Evolutionary conservation across 2,329 filamentous ascomycete genomes (phyloP).

Genomic region (Elsinoe perseae): DNA sequence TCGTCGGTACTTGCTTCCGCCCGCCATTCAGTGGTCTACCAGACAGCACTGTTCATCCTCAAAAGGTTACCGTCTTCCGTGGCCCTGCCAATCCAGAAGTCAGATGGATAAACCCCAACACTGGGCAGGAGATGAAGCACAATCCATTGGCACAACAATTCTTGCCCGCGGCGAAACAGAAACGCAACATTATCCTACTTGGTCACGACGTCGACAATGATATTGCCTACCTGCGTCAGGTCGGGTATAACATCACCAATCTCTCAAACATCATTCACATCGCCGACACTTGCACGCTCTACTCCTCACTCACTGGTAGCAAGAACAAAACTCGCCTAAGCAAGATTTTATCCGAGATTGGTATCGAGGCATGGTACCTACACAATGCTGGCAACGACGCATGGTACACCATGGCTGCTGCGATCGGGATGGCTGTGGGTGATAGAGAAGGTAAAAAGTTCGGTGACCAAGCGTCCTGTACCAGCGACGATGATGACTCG

Average conservation of each 20-base stretch:
- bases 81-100: background rate
- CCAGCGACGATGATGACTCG: background rate
- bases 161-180: conserved; percentile 24
- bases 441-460: conserved; percentile 9
- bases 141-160: background rate
- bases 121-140: background rate
- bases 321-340: conserved; percentile 47
- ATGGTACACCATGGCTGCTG: conserved; percentile 56
- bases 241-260: conserved; percentile 56
- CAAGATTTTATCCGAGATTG: conserved; percentile 55
- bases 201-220: conserved; percentile 68
- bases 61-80: background rate
- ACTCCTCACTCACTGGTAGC: conserved; percentile 53
- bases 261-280: conserved; percentile 53
- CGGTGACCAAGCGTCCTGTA: background rate
- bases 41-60: background rate
- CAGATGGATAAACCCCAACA: background rate
- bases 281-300: conserved; percentile 67
- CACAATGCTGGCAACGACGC: conserved; percentile 36
- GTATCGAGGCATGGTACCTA: conserved; percentile 46
- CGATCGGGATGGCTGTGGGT: conserved; percentile 50
- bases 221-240: conserved; percentile 54
- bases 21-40: conserved; percentile 43
- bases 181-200: conserved; percentile 63
- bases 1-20: conserved; percentile 49